Evolutionary conservation across 768 basidiomycete species (phyloP), one percentile per base, ranked within the genome.

Genomic region (Pleurotus cornucopiae): DNA sequence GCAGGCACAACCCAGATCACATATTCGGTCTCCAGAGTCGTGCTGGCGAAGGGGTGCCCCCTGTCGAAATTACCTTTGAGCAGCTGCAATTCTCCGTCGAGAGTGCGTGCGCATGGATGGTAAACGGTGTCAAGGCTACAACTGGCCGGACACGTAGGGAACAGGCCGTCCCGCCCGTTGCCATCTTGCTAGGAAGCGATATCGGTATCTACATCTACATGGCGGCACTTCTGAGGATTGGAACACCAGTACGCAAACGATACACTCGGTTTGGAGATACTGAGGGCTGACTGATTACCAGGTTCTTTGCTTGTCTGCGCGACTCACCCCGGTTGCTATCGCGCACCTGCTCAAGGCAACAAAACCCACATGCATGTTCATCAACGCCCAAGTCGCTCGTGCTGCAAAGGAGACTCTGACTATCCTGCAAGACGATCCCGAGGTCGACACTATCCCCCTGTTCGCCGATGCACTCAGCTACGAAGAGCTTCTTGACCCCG

Each of bases 291-390:
- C 40, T 48, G 9, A 3, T 25, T 5, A 30, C 7, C 30, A 74
- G 73, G 72, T 71, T 5, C 63, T 75, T 12, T 52, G 69, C 46
- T 58, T 76, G 39, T 76, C 73, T 6, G 68, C 74, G 3, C 68
- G 73, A 9, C 61, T 75, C 23, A 65, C 71, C 0, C 66, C 73
- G 21, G 63, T 67, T 7, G 69, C 73, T 2, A 64, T 75, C 18
- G 67, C 67, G 1, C 74, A 75, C 45, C 64, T 75, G 12, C 54
- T 75, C 18, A 64, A 63, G 46, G 63, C 64, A 49, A 73, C 72
- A 4, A 48, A 54, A 5, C 64, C 73, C 0, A 64, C 67, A 7
- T 61, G 67, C 13, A 55, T 74, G 18, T 60, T 74, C 34, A 64
- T 71, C 39, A 68, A 63, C 34, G 59, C 64, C 6, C 71, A 72